Evolutionary conservation across 2,329 filamentous ascomycete species (phyloP).

Genomic region (Beauveria scarabaeidicola): DNA sequence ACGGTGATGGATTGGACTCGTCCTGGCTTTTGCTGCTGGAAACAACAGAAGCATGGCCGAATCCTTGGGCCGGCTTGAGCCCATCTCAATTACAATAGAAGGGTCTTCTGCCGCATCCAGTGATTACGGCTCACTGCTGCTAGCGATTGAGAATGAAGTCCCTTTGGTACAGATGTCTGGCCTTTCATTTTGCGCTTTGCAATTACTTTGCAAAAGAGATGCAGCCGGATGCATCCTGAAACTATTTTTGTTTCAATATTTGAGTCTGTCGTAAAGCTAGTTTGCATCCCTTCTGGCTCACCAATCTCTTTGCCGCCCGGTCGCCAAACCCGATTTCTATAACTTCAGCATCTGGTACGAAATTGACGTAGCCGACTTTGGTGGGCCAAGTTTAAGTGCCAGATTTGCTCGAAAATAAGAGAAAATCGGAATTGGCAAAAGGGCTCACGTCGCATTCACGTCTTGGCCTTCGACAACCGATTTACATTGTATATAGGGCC

Average conservation of each 20-base stretch:
- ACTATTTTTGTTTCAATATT: slow-evolving; percentile 11
- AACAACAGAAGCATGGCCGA: slow-evolving; percentile 9
- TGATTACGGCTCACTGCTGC: slow-evolving; percentile 18
- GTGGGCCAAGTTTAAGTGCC: slow-evolving; percentile 13
- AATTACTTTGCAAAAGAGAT: slow-evolving; percentile 17
- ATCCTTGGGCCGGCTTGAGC: slow-evolving; percentile 22
- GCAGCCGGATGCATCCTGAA: slow-evolving; percentile 13
- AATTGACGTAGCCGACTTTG: slow-evolving; percentile 19
- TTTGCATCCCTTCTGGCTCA: slow-evolving; percentile 23
- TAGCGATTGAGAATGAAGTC: slow-evolving; percentile 5
- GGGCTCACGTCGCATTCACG: slow-evolving; percentile 20
- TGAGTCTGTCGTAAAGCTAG: slow-evolving; percentile 19
- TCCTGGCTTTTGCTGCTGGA: slow-evolving; percentile 21
- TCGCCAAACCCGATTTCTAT: slow-evolving; percentile 20
- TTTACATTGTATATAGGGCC: slow-evolving; percentile 19
- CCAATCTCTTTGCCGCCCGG: slow-evolving; percentile 23
- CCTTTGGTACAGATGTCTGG: slow-evolving; percentile 16
- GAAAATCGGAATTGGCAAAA: slow-evolving; percentile 25
- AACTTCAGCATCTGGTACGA: slow-evolving; percentile 29
- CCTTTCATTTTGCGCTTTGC: slow-evolving; percentile 18
- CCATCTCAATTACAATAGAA: slow-evolving; percentile 17
- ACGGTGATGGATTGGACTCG: slow-evolving; percentile 16
- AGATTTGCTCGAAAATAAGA: slow-evolving; percentile 19
- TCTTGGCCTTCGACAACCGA: slow-evolving; percentile 13
- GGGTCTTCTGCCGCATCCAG: slow-evolving; percentile 14